Conservation (phyloP, 225 moss, liverwort and hornwort species). For the Straminergon stramineum region DNA sequence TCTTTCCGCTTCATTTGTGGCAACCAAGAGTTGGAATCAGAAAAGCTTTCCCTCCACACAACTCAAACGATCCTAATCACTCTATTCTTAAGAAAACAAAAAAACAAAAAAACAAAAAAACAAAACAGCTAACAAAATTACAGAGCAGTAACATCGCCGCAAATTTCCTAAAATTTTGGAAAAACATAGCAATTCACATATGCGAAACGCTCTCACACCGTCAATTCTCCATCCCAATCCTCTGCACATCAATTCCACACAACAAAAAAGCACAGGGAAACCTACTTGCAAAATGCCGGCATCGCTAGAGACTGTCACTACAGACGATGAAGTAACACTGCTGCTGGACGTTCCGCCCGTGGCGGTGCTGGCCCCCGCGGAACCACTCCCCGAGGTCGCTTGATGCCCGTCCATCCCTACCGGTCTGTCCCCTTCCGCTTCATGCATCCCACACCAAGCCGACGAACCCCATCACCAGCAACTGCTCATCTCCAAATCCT, state of each 20-base stretch:
- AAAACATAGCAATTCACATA: background rate
- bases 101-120: background rate
- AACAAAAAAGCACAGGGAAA: background rate
- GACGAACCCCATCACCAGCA: background rate
- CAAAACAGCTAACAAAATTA: background rate
- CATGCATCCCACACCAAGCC: background rate
- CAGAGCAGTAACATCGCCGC: background rate
- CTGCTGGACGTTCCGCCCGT: conserved; percentile 21
- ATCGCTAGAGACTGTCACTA: conserved; percentile 17
- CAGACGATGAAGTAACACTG: conserved; percentile 14
- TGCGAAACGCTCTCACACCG: background rate
- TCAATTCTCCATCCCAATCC: background rate
- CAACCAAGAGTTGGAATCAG: background rate
- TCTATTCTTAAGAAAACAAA: background rate
- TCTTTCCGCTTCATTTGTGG: background rate
- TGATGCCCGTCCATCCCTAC: conserved; percentile 26
- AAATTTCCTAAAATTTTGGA: background rate
- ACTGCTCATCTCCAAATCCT: background rate
- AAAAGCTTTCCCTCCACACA: background rate
- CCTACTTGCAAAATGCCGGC: conserved; percentile 25
- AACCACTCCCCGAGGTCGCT: conserved; percentile 30
- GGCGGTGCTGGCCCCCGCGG: conserved; percentile 14
- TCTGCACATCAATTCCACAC: background rate
- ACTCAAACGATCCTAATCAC: background rate
- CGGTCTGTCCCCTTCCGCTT: background rate